These are phyloP conservation scores for Staphylotrichum longicolle DNA, from an alignment of 495 filamentous ascomycete species.

Conservation along the genomic window DNA sequence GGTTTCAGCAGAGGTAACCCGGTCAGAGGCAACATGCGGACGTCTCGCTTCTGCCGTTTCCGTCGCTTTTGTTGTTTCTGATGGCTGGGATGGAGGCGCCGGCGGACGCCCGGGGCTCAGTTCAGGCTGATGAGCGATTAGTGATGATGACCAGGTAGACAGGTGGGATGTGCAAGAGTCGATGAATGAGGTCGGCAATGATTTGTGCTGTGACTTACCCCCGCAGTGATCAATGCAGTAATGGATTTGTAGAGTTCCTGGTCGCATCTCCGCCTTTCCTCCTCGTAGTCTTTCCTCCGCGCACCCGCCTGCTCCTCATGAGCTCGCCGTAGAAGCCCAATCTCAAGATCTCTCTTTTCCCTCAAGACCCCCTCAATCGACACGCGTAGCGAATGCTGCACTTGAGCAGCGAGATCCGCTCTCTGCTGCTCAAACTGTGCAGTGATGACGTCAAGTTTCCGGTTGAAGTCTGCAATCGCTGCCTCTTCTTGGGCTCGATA, in stretches of 20 bases:
- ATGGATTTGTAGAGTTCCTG: background rate
- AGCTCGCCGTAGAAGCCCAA: background rate
- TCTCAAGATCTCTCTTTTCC: background rate
- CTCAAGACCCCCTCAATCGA: constrained; percentile 1
- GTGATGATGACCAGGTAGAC: too few species aligned
- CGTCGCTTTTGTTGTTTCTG: background rate
- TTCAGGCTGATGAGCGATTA: background rate
- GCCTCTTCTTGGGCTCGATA: background rate
- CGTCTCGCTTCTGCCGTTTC: too few species aligned
- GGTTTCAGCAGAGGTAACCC: background rate
- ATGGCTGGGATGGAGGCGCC: background rate
- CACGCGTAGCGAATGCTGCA: background rate
- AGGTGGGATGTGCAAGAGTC: too few species aligned
- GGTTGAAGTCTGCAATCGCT: background rate
- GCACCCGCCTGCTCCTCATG: background rate
- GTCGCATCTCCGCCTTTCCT: background rate
- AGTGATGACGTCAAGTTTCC: background rate
- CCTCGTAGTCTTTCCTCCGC: background rate
- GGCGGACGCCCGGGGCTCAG: background rate
- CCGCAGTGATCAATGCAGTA: background rate
- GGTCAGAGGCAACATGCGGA: background rate
- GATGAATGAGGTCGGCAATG: background rate
- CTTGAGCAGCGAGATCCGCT: background rate
- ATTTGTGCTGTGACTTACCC: background rate
- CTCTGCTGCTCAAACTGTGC: constrained; percentile 4